Evolutionary conservation across 164 flowering plant species (phyloP).

Genomic region (Chloranthus sessilifolius): DNA sequence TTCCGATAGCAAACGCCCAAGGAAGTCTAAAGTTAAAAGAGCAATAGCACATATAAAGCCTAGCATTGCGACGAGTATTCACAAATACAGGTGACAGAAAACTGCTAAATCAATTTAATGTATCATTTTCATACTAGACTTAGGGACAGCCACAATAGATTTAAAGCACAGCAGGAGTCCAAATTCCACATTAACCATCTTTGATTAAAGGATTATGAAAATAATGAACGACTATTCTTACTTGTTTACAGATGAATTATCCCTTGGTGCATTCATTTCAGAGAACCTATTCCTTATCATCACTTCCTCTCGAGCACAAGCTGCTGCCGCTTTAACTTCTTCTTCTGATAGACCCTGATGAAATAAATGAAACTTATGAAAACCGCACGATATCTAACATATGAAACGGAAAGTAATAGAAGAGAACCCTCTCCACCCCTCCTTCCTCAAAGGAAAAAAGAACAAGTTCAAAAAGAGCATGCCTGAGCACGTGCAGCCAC

Average conservation of each 20-base stretch:
- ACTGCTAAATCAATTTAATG: no score
- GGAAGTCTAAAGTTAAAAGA: background rate
- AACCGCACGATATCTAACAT: background rate
- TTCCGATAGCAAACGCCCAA: background rate
- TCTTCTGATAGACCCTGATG: conserved; percentile 95
- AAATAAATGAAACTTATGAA: conserved; percentile 10
- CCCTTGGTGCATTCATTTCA: conserved; percentile 98
- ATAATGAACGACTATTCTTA: conserved; percentile 34
- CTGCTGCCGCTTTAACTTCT: conserved; percentile 90
- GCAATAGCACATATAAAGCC: no score
- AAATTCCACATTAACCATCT: no score
- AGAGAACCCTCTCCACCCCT: no score
- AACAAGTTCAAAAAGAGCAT: conserved; percentile 18
- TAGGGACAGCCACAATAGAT: no score
- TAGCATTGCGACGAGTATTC: no score
- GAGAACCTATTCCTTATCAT: conserved; percentile 87
- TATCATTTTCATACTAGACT: no score
- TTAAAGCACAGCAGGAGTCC: no score
- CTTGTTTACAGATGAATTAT: conserved; percentile 84
- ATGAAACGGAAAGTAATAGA: background rate
- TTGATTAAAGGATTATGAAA: no score
- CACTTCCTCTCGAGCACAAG: conserved; percentile 98
- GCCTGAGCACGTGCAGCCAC: conserved; percentile 88
- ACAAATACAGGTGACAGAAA: no score
- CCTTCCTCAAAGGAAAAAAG: no score